Evolutionary conservation across 1,284 basidiomycete species (phyloP).

Genomic region (Marasmius tenuissimus): DNA sequence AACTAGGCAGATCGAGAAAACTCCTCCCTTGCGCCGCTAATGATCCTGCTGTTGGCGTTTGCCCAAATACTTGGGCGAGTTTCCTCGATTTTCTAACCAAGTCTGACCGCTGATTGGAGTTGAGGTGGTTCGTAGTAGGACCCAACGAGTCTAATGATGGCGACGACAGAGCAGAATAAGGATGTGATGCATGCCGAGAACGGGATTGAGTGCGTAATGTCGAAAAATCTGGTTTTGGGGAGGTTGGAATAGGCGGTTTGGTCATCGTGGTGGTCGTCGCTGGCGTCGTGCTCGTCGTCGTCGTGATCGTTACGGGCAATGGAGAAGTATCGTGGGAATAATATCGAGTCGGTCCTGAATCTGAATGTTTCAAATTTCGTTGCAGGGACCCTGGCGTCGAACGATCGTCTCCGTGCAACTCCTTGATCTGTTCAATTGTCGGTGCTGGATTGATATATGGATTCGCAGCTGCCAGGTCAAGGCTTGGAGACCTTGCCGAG

Average conservation of each 20-base stretch:
- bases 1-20: slow-evolving; percentile 21
- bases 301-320: slow-evolving; percentile 7
- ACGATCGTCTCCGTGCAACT: not conserved
- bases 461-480: slow-evolving; percentile 28
- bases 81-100: slow-evolving; percentile 75
- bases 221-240: slow-evolving; percentile 31
- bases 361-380: not conserved
- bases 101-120: slow-evolving; percentile 66
- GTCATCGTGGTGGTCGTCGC: slow-evolving; percentile 6
- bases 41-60: slow-evolving; percentile 47
- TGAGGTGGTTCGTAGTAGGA: slow-evolving; percentile 67
- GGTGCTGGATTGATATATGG: slow-evolving; percentile 52
- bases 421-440: slow-evolving; percentile 19
- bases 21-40: slow-evolving; percentile 27
- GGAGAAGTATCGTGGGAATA: not conserved
- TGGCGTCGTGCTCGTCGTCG: slow-evolving; percentile 11
- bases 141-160: slow-evolving; percentile 30
- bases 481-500: slow-evolving; percentile 1
- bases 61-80: slow-evolving; percentile 75
- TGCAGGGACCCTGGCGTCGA: slow-evolving; percentile 5
- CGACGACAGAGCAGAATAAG: slow-evolving; percentile 11
- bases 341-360: not conserved
- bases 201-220: slow-evolving; percentile 21
- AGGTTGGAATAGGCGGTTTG: slow-evolving; percentile 42
- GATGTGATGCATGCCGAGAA: slow-evolving; percentile 9